These are phyloP conservation scores for Leishmania gerbilli DNA, from an alignment of 208 protist genomes.

Conservation along the genomic window DNA sequence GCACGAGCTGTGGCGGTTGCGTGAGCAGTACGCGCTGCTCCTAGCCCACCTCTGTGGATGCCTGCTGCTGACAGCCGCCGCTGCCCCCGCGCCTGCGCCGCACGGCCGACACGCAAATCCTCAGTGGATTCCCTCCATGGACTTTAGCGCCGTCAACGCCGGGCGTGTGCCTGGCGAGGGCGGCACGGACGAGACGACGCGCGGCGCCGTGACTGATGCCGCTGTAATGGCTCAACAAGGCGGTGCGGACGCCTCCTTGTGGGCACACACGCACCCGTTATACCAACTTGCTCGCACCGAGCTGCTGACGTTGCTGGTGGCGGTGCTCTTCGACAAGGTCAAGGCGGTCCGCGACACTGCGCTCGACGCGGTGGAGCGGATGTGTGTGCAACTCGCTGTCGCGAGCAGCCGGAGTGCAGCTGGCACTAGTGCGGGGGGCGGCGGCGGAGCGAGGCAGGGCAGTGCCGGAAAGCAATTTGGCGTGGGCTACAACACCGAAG, in stretches of 20 bases:
- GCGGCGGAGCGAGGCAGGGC: background rate
- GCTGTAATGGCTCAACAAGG: background rate
- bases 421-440: background rate
- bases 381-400: conserved; percentile 38
- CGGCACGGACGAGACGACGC: background rate
- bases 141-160: background rate
- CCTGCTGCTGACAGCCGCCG: conserved; percentile 42
- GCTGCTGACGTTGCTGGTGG: conserved; percentile 70
- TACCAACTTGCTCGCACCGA: conserved; percentile 63
- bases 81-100: background rate
- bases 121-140: background rate
- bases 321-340: conserved; percentile 82
- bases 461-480: background rate
- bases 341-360: conserved; percentile 73
- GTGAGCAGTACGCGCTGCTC: conserved; percentile 63
- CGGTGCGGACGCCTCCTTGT: conserved; percentile 1
- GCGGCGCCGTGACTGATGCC: background rate
- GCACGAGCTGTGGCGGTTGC: conserved; percentile 81
- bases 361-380: conserved; percentile 45
- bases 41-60: conserved; percentile 59
- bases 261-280: conserved; percentile 42
- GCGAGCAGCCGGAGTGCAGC: conserved; percentile 8
- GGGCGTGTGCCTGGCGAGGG: background rate
- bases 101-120: background rate
- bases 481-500: background rate